Conservation (phyloP, 2,329 filamentous ascomycete genomes). For the Colletotrichum karsti region DNA sequence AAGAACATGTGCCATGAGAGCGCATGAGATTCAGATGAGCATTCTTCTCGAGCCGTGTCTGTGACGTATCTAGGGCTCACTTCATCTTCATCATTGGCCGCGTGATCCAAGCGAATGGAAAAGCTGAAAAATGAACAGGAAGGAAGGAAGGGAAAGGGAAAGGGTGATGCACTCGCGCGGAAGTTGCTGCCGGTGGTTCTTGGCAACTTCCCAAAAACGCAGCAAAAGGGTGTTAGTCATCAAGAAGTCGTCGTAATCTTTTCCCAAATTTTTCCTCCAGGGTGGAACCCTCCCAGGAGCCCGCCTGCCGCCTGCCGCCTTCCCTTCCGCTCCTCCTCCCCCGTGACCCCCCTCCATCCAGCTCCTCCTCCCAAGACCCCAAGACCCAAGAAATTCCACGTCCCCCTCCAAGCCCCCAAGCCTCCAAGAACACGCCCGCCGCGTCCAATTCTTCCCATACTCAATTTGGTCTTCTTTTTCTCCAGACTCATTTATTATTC, state of each 20-base stretch:
- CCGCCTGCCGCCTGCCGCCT: neutral
- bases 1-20: neutral
- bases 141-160: constrained; percentile 4
- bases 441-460: neutral
- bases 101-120: neutral
- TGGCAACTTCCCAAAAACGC: constrained; percentile 1
- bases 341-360: neutral
- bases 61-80: neutral
- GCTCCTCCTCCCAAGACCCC: neutral
- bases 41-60: neutral
- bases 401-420: constrained; percentile 2
- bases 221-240: constrained; percentile 13
- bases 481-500: neutral
- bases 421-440: constrained; percentile 9
- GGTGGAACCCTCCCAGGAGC: constrained; percentile 13
- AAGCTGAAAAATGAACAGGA: neutral
- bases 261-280: constrained; percentile 24
- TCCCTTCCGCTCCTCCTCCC: neutral
- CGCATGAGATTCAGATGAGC: too few relatives aligned
- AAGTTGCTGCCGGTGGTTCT: constrained; percentile 25
- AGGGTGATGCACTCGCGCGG: constrained; percentile 4
- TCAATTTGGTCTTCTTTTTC: neutral
- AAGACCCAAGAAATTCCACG: constrained; percentile 23
- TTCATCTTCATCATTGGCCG: neutral
- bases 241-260: constrained; percentile 28